Conservation (phyloP, 208 protist species). For the Dictyostelium gargantuum region DNA sequence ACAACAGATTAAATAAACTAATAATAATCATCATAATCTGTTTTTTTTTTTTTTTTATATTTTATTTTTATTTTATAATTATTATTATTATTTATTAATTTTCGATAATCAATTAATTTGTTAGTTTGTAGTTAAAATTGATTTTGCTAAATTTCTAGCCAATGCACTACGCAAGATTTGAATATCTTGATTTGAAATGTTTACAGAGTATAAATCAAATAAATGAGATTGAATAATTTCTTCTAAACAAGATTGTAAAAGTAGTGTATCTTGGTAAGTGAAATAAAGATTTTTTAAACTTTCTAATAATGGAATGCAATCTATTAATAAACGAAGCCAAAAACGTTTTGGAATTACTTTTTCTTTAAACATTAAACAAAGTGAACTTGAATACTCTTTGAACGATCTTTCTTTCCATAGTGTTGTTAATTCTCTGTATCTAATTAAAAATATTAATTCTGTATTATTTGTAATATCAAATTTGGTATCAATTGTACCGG, state of each 20-base stretch:
- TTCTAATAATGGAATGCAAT: slow-evolving; percentile 10
- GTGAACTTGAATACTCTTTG: slow-evolving; percentile 16
- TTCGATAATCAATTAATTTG: neutral
- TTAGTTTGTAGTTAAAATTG: neutral
- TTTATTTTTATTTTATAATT: neutral
- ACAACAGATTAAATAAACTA: neutral
- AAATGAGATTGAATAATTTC: slow-evolving; percentile 31
- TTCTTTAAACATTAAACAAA: slow-evolving; percentile 48
- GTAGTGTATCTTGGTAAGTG: neutral
- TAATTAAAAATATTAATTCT: slow-evolving; percentile 57
- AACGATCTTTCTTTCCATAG: slow-evolving; percentile 51
- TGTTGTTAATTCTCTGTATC: slow-evolving; percentile 40
- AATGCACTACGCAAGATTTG: neutral
- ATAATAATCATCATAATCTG: neutral
- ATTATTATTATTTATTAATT: neutral
- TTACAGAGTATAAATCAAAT: slow-evolving; percentile 3
- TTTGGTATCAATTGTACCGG: neutral
- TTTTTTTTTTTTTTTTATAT: neutral
- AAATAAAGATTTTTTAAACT: slow-evolving; percentile 45
- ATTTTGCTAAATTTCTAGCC: slow-evolving; percentile 45
- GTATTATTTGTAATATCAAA: neutral
- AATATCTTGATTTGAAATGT: slow-evolving; percentile 2
- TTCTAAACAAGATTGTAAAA: neutral
- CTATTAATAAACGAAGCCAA: slow-evolving; percentile 25
- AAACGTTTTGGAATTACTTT: slow-evolving; percentile 22